phyloP scores from a whole-genome alignment of 192 early-diverging fungal genomes.

The Entomortierella chlamydospora region DNA sequence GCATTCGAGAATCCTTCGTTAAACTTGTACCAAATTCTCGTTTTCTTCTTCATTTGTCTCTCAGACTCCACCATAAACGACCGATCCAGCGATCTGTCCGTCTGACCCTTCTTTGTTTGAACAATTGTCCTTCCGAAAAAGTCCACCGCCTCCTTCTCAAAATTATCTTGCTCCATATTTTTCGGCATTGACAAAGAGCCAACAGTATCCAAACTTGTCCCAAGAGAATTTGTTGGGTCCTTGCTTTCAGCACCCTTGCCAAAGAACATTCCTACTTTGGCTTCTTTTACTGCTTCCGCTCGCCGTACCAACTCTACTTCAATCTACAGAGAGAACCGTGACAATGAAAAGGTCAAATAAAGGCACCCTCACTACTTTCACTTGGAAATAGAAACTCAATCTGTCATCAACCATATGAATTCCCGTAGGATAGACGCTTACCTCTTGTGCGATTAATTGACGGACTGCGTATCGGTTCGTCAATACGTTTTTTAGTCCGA shows the following conservation, averaged over 20 bases:
- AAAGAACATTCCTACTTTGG: conserved; percentile 12
- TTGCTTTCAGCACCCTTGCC: conserved; percentile 16
- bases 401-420: too few relatives aligned
- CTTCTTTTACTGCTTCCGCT: conserved; percentile 29
- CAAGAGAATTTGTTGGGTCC: conserved; percentile 25
- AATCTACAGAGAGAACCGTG: conserved; percentile 52
- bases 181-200: not conserved
- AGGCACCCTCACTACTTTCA: not conserved
- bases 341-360: not conserved
- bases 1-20: conserved; percentile 44
- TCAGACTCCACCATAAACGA: not conserved
- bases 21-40: conserved; percentile 75
- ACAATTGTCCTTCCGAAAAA: conserved; percentile 86
- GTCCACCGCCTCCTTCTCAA: conserved; percentile 61
- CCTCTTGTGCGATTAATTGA: conserved; percentile 86
- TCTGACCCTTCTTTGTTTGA: conserved; percentile 18
- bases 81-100: conserved; percentile 8
- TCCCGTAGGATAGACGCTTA: conserved; percentile 30
- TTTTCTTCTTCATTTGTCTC: conserved; percentile 22
- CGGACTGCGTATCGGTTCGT: conserved; percentile 79
- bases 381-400: too few relatives aligned
- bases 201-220: conserved; percentile 42
- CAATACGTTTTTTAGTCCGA: conserved; percentile 57
- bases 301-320: conserved; percentile 60
- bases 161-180: conserved; percentile 7